A percentile compares a stretch with the other conserved stretches of the same genome.
Evolutionary conservation across 2,329 filamentous ascomycete species (phyloP).

Genomic region (Pochonia chlamydosporia): DNA sequence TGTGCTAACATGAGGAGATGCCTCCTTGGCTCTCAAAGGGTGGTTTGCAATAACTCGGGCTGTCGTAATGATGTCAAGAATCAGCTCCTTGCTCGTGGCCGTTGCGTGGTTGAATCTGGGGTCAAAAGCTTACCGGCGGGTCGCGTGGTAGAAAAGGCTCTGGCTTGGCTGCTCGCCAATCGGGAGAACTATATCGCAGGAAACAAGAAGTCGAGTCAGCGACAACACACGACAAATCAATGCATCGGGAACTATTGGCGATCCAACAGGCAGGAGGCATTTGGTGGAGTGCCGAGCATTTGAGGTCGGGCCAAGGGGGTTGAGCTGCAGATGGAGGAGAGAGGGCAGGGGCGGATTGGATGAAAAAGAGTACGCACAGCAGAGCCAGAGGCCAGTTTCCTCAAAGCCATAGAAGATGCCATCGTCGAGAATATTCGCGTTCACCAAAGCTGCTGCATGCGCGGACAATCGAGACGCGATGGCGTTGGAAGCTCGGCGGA

Average conservation of each 20-base stretch:
- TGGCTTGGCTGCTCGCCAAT: slow-evolving; percentile 56
- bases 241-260: not conserved
- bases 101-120: not conserved
- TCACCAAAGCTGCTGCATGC: slow-evolving; percentile 27
- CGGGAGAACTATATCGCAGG: slow-evolving; percentile 51
- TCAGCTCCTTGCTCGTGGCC: not conserved
- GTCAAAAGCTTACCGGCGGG: slow-evolving; percentile 59
- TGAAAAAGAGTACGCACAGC: slow-evolving; percentile 40
- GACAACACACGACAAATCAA: not conserved
- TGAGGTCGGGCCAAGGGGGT: slow-evolving; percentile 10
- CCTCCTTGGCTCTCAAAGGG: slow-evolving; percentile 88
- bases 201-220: not conserved
- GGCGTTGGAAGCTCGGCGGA: slow-evolving; percentile 1
- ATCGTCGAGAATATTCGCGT: slow-evolving; percentile 32
- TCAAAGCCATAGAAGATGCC: slow-evolving; percentile 61
- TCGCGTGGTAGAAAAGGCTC: slow-evolving; percentile 83
- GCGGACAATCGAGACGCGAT: slow-evolving; percentile 13
- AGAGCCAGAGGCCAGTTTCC: slow-evolving; percentile 51
- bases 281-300: not conserved
- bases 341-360: slow-evolving; percentile 10
- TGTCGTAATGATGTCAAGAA: slow-evolving; percentile 24
- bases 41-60: slow-evolving; percentile 82
- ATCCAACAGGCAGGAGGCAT: not conserved
- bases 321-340: not conserved
- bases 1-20: slow-evolving; percentile 75